Percentiles rank a stretch among this genome's conserved stretches.
These are phyloP conservation scores for Ulvella scutata DNA, from an alignment of 139 green algal genomes.

Conservation along the genomic window DNA sequence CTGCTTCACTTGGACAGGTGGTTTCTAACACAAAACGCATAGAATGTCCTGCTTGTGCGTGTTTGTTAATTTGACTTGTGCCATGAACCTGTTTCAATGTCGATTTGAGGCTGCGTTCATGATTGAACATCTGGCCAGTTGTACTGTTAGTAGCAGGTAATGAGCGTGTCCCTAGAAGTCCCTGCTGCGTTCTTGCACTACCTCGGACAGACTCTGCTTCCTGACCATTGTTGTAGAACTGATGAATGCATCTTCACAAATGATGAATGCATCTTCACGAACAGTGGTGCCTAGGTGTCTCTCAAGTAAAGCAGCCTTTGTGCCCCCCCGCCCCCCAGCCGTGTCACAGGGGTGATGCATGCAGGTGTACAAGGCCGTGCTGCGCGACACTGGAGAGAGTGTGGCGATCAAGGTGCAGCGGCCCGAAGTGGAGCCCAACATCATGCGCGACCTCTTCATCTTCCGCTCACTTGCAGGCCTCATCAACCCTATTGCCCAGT, in stretches of 20 bases:
- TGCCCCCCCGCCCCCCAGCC: too few relatives aligned
- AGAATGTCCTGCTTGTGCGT: too few relatives aligned
- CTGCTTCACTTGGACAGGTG: conserved; percentile 82
- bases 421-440: conserved; percentile 81
- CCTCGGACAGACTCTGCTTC: not conserved
- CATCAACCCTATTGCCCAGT: conserved; percentile 17
- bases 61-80: too few relatives aligned
- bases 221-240: not conserved
- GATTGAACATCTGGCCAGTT: too few relatives aligned
- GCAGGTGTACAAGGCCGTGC: conserved; percentile 77
- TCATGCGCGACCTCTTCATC: conserved; percentile 87
- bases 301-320: not conserved
- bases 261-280: not conserved
- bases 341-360: not conserved
- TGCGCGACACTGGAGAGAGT: conserved; percentile 69
- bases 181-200: not conserved
- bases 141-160: too few relatives aligned
- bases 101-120: too few relatives aligned
- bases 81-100: too few relatives aligned
- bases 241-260: not conserved
- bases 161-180: not conserved
- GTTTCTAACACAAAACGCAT: too few relatives aligned
- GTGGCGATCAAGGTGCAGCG: conserved; percentile 97
- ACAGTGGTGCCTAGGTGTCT: not conserved
- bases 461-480: conserved; percentile 44